These are phyloP conservation scores for Penicillium salamii DNA, from an alignment of 495 filamentous ascomycete species.

Conservation along the genomic window DNA sequence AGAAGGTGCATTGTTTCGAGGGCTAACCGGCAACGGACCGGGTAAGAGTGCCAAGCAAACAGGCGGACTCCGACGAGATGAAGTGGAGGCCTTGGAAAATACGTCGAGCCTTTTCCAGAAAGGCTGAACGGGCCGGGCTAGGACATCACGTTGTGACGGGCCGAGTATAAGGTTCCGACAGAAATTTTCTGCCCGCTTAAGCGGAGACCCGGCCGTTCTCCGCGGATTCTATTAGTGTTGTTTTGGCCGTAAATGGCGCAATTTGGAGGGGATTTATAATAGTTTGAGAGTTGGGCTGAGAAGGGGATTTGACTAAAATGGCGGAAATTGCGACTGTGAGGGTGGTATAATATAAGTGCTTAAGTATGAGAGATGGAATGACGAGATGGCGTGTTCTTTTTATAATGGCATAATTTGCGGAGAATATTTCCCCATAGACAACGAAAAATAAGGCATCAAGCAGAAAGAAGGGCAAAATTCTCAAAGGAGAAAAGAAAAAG, in stretches of 20 bases:
- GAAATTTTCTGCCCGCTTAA: constrained; percentile 23
- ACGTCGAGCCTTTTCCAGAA: too few relatives aligned
- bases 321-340: too few relatives aligned
- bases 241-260: constrained; percentile 1
- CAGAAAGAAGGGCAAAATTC: background rate
- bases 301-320: too few relatives aligned
- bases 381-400: constrained; percentile 10
- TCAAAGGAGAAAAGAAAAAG: background rate
- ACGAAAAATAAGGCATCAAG: background rate
- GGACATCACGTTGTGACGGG: constrained; percentile 24
- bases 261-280: background rate
- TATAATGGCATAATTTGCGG: constrained; percentile 2
- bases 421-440: background rate
- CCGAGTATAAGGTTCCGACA: constrained; percentile 24
- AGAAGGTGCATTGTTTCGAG: too few relatives aligned
- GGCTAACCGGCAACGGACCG: too few relatives aligned
- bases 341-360: too few relatives aligned
- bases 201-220: constrained; percentile 3
- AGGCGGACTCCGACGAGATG: background rate
- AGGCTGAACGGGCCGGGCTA: background rate
- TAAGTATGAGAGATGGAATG: background rate
- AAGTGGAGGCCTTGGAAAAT: background rate
- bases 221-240: background rate
- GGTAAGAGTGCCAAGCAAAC: too few relatives aligned
- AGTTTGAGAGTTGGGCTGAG: too few relatives aligned